phyloP scores from a whole-genome alignment of 2,329 filamentous ascomycete genomes.

The Cryoendolithus antarcticus region DNA sequence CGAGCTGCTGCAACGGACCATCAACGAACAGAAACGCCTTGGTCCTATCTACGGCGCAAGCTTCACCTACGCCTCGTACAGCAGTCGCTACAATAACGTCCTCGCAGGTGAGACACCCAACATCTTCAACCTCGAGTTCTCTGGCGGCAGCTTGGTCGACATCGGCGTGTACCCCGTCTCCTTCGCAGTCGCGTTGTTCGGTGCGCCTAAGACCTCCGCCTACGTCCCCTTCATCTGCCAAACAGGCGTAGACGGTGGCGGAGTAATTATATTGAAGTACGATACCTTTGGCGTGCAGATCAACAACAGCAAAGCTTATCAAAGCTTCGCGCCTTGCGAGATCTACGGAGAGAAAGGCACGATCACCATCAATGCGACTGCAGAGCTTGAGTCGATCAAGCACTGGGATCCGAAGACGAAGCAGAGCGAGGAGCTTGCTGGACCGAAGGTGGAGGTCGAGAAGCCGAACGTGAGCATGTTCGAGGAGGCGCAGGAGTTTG shows the following conservation, averaged over 20 bases:
- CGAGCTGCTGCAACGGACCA: slow-evolving; percentile 27
- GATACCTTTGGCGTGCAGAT: slow-evolving; percentile 32
- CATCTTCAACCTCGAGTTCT: slow-evolving; percentile 36
- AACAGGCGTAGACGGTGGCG: slow-evolving; percentile 36
- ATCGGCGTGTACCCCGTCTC: slow-evolving; percentile 37
- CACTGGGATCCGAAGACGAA: slow-evolving; percentile 33
- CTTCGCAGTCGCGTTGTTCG: slow-evolving; percentile 37
- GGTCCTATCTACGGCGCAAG: slow-evolving; percentile 33
- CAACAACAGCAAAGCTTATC: slow-evolving; percentile 33
- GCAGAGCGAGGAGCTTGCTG: slow-evolving; percentile 27
- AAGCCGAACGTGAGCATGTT: slow-evolving; percentile 33
- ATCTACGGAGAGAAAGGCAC: slow-evolving; percentile 38
- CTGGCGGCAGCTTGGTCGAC: slow-evolving; percentile 36
- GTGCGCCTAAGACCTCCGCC: slow-evolving; percentile 26
- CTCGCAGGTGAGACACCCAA: slow-evolving; percentile 35
- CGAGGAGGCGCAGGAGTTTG: slow-evolving; percentile 36
- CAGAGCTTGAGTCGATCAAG: slow-evolving; percentile 30
- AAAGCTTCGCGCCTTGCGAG: slow-evolving; percentile 32
- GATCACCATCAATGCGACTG: slow-evolving; percentile 30
- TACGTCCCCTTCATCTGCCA: slow-evolving; percentile 32
- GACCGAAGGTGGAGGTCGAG: slow-evolving; percentile 16
- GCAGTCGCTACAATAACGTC: slow-evolving; percentile 34
- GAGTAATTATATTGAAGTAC: slow-evolving; percentile 32
- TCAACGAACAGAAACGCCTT: slow-evolving; percentile 26
- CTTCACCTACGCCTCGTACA: slow-evolving; percentile 34